These are phyloP conservation scores for Mortierella sp. DNA, from an alignment of 371 early-diverging fungal genomes.

Conservation along the genomic window DNA sequence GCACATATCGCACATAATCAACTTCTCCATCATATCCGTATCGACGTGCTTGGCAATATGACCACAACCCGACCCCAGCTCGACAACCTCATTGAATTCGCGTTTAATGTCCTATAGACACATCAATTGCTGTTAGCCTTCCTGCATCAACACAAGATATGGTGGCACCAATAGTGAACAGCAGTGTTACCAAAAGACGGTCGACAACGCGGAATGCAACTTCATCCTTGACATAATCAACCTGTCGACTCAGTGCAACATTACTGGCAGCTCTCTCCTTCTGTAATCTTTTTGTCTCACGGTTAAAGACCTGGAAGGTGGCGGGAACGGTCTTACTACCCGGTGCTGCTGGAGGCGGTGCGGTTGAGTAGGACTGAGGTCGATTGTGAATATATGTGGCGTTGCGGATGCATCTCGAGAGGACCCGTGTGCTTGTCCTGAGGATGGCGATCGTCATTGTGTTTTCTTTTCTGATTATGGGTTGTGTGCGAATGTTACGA, in stretches of 20 bases:
- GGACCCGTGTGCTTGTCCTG: conserved; percentile 14
- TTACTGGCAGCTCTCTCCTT: conserved; percentile 81
- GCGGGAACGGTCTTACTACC: conserved; percentile 44
- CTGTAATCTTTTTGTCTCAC: conserved; percentile 79
- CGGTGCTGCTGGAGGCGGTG: conserved; percentile 17
- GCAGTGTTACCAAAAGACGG: conserved; percentile 82
- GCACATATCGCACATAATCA: conserved; percentile 92
- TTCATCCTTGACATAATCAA: conserved; percentile 94
- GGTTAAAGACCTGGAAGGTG: conserved; percentile 80
- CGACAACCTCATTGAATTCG: conserved; percentile 85
- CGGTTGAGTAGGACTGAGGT: conserved; percentile 24
- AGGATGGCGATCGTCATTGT: conserved; percentile 1
- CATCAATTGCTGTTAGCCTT: conserved; percentile 1
- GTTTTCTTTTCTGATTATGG: background rate
- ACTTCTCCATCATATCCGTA: conserved; percentile 80
- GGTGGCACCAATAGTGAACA: no score
- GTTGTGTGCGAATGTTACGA: background rate
- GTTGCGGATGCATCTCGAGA: conserved; percentile 1
- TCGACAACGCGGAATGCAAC: conserved; percentile 91
- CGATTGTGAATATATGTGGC: background rate
- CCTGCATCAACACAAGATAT: no score
- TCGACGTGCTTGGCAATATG: conserved; percentile 86
- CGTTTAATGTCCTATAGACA: conserved; percentile 83
- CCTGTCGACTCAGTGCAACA: conserved; percentile 72
- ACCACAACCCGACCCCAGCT: conserved; percentile 92